These are phyloP conservation scores for Cladosporium phlei DNA, from an alignment of 2,329 filamentous ascomycete genomes.

Conservation along the genomic window DNA sequence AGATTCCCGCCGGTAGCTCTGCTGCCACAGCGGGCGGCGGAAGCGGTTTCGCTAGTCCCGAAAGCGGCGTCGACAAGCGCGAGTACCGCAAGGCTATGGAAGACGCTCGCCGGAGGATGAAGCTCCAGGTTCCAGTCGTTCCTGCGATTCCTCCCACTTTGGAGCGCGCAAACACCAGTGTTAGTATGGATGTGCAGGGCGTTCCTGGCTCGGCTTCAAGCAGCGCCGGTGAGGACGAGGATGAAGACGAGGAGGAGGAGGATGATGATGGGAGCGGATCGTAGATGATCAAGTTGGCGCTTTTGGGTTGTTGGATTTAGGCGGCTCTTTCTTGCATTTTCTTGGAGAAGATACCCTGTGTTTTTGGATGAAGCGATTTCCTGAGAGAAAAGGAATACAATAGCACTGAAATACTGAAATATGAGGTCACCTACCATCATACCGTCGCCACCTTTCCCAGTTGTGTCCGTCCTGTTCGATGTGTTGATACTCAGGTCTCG, in stretches of 20 bases:
- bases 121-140: neutral
- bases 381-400: too few relatives aligned
- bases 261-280: slow-evolving; percentile 10
- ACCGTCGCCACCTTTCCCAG: too few relatives aligned
- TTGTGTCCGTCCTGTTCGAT: too few relatives aligned
- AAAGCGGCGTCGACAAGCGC: slow-evolving; percentile 15
- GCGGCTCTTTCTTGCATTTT: too few relatives aligned
- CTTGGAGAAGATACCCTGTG: too few relatives aligned
- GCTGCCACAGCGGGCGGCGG: slow-evolving; percentile 47
- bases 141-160: slow-evolving; percentile 6
- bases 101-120: slow-evolving; percentile 12
- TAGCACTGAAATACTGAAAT: too few relatives aligned
- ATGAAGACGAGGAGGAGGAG: slow-evolving; percentile 14
- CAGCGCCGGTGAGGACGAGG: too few relatives aligned
- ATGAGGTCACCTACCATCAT: too few relatives aligned
- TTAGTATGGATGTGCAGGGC: slow-evolving; percentile 22
- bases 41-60: slow-evolving; percentile 44
- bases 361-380: too few relatives aligned
- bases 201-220: slow-evolving; percentile 11
- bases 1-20: slow-evolving; percentile 46
- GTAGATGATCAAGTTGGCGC: neutral
- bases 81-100: slow-evolving; percentile 20
- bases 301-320: too few relatives aligned
- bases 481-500: too few relatives aligned
- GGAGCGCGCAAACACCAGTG: slow-evolving; percentile 17